Base-by-base conservation (phyloP, 169 alveolate species). In the Amoebophrya sp. region DNA sequence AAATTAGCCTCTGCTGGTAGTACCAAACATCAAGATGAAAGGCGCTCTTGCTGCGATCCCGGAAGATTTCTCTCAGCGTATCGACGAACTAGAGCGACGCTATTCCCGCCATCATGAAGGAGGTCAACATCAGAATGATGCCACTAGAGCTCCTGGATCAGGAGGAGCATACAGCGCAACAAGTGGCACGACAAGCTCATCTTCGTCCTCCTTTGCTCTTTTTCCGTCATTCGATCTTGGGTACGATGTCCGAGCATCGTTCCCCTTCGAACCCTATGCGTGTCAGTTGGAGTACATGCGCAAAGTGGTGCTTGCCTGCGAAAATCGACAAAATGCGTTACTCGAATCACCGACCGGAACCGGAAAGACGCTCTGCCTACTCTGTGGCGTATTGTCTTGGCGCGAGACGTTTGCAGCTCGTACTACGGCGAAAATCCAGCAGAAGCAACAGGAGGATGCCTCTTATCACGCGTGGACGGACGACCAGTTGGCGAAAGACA, bases 341-440 rank as follows among this genome's bases (percentile, higher is more conserved):
- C 93, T 98, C 39, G 99, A 98, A 95, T 96, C 98, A 0, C 99
- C 99, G 3, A 98, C 99, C 29, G 99, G 99, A 10, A 98, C 99
- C 40, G 99, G 92, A 0, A 98, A 98, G 93, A 98, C 99, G 39
- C 89, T 97, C 47, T 96, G 98, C 89, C 95, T 98, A 38, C 93
- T 97, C 14, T 97, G 99, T 91, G 95, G 99, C 2, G 92, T 98
- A 40, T 93, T 97, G 77, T 98, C 98, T 76, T 95, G 92, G 92
- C 92, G 92, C 36, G n/a, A 41, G 41, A 0, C 40, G 41, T 14
- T 14, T 3, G 41, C 92, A 2, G 41, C 41, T 2, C 90, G 90
- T 0, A 40, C 3, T 29, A 65, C 41, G n/a, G 14, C 55, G 0
- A 77, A 29, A 36, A 77, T 77, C n/a, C 12, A 10, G 33, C 2